phyloP scores from a whole-genome alignment of 345 rosid species.

The Abelmoschus esculentus region DNA sequence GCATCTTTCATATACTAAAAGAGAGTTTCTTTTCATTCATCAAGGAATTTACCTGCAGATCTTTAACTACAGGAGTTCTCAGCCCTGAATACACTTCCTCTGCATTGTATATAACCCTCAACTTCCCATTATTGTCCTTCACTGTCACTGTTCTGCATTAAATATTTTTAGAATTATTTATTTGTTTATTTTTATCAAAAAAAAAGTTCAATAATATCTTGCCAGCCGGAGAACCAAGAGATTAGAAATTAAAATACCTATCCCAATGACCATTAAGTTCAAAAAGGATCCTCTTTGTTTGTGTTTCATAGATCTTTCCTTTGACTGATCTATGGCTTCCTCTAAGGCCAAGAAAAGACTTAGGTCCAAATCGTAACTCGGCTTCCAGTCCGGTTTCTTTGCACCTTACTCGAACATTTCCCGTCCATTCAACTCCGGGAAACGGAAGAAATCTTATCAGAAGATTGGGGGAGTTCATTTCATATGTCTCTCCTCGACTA shows the following conservation, averaged over 20 bases:
- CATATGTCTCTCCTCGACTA: constrained; percentile 52
- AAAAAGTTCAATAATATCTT: no score
- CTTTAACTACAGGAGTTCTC: constrained; percentile 52
- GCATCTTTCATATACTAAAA: background rate
- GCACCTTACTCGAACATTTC: constrained; percentile 51
- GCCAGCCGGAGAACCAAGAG: no score
- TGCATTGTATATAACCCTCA: constrained; percentile 50
- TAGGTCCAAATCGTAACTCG: constrained; percentile 37
- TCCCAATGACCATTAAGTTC: constrained; percentile 73
- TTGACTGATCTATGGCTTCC: constrained; percentile 37
- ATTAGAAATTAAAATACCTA: constrained; percentile 31
- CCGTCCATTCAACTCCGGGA: constrained; percentile 58
- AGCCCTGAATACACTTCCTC: constrained; percentile 41
- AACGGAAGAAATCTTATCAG: constrained; percentile 50
- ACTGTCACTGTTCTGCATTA: constrained; percentile 41
- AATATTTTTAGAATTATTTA: background rate
- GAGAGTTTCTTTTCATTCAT: background rate
- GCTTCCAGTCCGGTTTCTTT: constrained; percentile 58
- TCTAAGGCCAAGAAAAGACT: constrained; percentile 32
- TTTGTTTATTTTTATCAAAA: no score
- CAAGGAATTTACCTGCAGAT: constrained; percentile 37
- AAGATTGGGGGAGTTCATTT: constrained; percentile 75
- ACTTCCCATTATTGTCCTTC: constrained; percentile 48
- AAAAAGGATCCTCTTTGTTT: constrained; percentile 33
- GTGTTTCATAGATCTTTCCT: constrained; percentile 56